Conservation (phyloP, 192 early-diverging fungal species). For the Backusella macrospora region DNA sequence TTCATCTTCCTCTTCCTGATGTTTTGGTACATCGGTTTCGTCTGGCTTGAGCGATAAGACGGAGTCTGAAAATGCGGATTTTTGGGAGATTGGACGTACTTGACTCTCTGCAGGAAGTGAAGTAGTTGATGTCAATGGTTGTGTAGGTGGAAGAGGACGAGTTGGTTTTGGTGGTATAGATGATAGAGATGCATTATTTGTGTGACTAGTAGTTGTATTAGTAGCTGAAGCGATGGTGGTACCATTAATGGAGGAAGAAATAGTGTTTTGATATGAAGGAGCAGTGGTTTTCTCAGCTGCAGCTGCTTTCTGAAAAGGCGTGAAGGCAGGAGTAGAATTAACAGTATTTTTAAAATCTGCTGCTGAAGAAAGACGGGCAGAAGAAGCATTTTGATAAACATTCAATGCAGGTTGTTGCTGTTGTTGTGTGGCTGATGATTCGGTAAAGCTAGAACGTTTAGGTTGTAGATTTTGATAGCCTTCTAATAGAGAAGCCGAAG, state of each 20-base stretch:
- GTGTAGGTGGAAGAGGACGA: not conserved
- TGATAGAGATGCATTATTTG: not conserved
- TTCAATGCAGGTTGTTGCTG: not conserved
- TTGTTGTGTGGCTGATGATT: not conserved
- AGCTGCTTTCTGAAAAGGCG: not conserved
- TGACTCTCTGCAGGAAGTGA: not conserved
- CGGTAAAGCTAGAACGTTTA: not conserved
- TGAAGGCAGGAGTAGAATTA: not conserved
- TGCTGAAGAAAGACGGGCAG: not conserved
- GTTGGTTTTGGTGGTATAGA: conserved; percentile 9
- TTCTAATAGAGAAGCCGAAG: not conserved
- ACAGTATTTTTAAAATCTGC: not conserved
- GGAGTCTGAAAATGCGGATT: conserved; percentile 14
- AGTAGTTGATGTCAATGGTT: not conserved
- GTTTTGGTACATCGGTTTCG: conserved; percentile 17
- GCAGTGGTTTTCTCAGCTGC: not conserved
- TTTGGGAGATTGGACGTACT: not conserved
- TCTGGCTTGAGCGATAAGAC: conserved; percentile 15
- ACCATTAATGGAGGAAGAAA: not conserved
- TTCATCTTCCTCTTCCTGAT: conserved; percentile 17
- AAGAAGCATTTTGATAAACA: not conserved
- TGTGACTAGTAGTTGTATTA: not conserved
- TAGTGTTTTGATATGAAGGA: not conserved
- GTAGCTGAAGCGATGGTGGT: not conserved
- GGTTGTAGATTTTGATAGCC: not conserved